These are phyloP conservation scores for Moringa oleifera DNA, from an alignment of 345 rosid species.

Conservation along the genomic window DNA sequence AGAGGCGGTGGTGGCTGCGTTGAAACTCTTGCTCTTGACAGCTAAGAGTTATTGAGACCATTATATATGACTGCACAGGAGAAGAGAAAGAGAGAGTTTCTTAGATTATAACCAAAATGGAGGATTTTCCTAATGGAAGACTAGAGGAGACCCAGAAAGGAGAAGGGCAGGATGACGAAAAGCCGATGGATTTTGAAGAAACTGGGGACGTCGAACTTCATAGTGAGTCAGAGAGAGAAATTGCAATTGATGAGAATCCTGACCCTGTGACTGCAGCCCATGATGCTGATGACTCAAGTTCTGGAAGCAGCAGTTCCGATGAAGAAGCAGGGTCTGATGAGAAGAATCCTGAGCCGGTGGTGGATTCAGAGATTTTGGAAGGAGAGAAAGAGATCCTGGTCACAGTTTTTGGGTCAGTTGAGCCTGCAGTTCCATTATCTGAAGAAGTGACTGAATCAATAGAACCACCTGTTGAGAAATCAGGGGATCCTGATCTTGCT, in stretches of 20 bases:
- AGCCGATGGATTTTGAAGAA: conserved; percentile 2
- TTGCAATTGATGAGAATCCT: conserved; percentile 2
- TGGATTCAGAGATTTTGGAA: conserved; percentile 11
- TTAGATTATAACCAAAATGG: conserved; percentile 22
- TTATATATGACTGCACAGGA: background rate
- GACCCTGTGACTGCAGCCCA: background rate
- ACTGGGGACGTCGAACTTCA: conserved; percentile 12
- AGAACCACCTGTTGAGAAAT: no score
- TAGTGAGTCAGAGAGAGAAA: conserved; percentile 17
- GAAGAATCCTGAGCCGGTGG: background rate
- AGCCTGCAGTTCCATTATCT: no score
- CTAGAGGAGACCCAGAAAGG: conserved; percentile 17
- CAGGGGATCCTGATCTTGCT: conserved; percentile 5
- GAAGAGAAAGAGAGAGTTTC: conserved; percentile 3
- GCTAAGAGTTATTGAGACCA: background rate
- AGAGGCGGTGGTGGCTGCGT: background rate
- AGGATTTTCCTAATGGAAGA: conserved; percentile 20
- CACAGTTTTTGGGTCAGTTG: no score
- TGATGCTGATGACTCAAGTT: conserved; percentile 16
- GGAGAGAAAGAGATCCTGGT: conserved; percentile 14
- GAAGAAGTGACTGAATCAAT: no score
- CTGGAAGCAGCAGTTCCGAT: conserved; percentile 16
- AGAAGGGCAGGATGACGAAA: conserved; percentile 12
- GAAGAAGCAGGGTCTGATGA: conserved; percentile 19
- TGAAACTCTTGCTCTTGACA: background rate